A percentile compares a stretch with the other conserved stretches of the same genome.
phyloP scores from a whole-genome alignment of 805 yeast species.

The Kluyveromyces aestuarii region DNA sequence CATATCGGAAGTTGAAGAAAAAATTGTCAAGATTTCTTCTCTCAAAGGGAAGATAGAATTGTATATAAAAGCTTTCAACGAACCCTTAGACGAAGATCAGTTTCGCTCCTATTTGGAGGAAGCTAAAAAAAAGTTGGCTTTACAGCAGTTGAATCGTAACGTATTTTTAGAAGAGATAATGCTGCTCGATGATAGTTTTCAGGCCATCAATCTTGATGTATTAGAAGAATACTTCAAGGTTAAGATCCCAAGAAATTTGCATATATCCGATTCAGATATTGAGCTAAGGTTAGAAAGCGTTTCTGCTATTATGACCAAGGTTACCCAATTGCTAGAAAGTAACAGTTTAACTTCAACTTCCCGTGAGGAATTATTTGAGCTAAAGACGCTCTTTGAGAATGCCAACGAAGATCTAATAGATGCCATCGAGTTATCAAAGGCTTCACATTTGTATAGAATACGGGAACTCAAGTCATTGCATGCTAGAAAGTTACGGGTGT shows the following conservation, averaged over 20 bases:
- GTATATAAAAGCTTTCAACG: constrained; percentile 33
- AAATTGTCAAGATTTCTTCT: constrained; percentile 16
- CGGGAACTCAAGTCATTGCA: constrained; percentile 23
- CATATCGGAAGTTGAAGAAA: constrained; percentile 31
- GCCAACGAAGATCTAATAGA: constrained; percentile 10
- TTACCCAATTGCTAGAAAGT: constrained; percentile 20
- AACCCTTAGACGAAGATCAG: constrained; percentile 40
- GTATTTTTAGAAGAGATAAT: constrained; percentile 38
- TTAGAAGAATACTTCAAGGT: constrained; percentile 42
- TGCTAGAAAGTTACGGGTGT: constrained; percentile 17
- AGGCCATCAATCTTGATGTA: constrained; percentile 40
- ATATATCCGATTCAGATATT: constrained; percentile 7
- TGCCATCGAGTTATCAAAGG: constrained; percentile 11
- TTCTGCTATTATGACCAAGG: constrained; percentile 8
- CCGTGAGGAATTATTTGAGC: constrained; percentile 27
- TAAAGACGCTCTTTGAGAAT: constrained; percentile 21
- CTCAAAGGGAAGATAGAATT: constrained; percentile 29
- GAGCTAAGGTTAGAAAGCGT: constrained; percentile 9
- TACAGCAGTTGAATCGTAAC: constrained; percentile 36
- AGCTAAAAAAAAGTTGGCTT: constrained; percentile 34
- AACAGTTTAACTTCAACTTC: constrained; percentile 11
- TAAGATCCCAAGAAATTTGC: constrained; percentile 21
- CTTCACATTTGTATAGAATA: constrained; percentile 22
- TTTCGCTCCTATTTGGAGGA: constrained; percentile 36
- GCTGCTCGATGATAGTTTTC: constrained; percentile 35